Base-by-base conservation (phyloP, 257 asterid genomes). In the Linaria vulgaris region DNA sequence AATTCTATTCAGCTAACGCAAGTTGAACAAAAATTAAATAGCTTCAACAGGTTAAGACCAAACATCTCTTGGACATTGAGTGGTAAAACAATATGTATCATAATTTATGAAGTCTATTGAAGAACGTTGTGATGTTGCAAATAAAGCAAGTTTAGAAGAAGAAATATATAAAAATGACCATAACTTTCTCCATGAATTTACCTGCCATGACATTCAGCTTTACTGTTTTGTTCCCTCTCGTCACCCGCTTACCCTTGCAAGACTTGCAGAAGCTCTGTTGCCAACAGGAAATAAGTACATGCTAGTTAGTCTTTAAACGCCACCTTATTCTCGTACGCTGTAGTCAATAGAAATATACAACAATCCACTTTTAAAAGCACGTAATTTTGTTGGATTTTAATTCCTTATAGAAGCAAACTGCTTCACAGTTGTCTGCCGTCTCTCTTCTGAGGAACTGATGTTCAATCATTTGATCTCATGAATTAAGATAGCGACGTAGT, bases 181-280 rank as follows among this genome's bases (percentile, higher is more conserved):
- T 37, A 52, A 20, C 55, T 47, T 56, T 59, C 23, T 15, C 45
- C 16, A 24, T 52, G 64, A 54, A 48, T 63, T 62, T 75, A 91
- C 98, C 98, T 75, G 98, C 83, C 80, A 79, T 63, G 69, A 88
- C 74, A 69, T 81, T 85, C 70, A 91, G 71, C 69, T 79, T 86
- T 80, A 85, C 89, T 14, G 91, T 74, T 78, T 91, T 88, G 14
- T 80, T 54, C 64, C 98, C 98, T 79, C 72, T 80, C 66, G 80
- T 61, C 30, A 88, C 88, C 34, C 95, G 83, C 56, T 75, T 80
- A 47, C 98, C 98, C 74, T 74, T 80, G 86, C 98, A 91, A 55
- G 96, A 75, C 80, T 83, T 86, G 89, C 98, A 91, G 73, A 82
- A 72, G 76, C 75, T 79, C 98, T 91, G 83, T 63, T 64, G 59